phyloP scores from a whole-genome alignment of 2,329 filamentous ascomycete genomes.

The Hypocreales sp. region DNA sequence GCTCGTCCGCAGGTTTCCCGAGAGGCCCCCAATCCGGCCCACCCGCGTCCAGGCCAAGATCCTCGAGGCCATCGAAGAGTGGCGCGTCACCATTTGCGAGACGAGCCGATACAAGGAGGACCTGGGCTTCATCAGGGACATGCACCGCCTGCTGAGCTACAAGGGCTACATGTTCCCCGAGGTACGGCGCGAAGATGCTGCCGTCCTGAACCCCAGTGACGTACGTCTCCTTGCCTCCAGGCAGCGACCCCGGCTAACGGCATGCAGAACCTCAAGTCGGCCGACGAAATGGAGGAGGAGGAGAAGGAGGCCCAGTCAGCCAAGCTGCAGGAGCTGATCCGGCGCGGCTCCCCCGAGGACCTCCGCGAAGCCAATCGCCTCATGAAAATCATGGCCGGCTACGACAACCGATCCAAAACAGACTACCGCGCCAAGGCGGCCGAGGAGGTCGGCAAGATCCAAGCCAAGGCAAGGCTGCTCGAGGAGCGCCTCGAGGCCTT shows the following conservation, averaged over 20 bases:
- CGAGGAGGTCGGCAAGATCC: conserved; percentile 85
- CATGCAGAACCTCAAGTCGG: conserved; percentile 74
- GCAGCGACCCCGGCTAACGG: conserved; percentile 11
- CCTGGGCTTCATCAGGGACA: conserved; percentile 87
- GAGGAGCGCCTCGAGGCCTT: conserved; percentile 87
- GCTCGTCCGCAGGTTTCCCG: conserved; percentile 87
- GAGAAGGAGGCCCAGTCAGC: conserved; percentile 88
- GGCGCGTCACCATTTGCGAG: conserved; percentile 95
- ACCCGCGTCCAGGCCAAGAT: conserved; percentile 85
- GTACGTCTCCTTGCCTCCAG: conserved; percentile 37
- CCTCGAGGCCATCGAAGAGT: conserved; percentile 93
- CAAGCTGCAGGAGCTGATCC: conserved; percentile 94
- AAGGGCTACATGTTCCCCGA: conserved; percentile 96
- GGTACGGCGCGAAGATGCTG: conserved; percentile 82
- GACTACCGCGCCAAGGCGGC: conserved; percentile 97
- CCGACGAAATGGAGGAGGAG: conserved; percentile 97
- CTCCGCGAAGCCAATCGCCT: conserved; percentile 91
- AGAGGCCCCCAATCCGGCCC: conserved; percentile 73
- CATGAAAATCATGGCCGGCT: conserved; percentile 99
- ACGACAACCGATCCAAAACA: conserved; percentile 87
- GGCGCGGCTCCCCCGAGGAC: conserved; percentile 80
- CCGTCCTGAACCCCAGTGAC: conserved; percentile 91
- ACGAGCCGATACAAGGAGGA: conserved; percentile 97
- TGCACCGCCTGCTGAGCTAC: conserved; percentile 90
- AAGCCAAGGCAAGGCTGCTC: conserved; percentile 82